phyloP scores from a whole-genome alignment of 192 early-diverging fungal species.

The Coemansia sp. region DNA sequence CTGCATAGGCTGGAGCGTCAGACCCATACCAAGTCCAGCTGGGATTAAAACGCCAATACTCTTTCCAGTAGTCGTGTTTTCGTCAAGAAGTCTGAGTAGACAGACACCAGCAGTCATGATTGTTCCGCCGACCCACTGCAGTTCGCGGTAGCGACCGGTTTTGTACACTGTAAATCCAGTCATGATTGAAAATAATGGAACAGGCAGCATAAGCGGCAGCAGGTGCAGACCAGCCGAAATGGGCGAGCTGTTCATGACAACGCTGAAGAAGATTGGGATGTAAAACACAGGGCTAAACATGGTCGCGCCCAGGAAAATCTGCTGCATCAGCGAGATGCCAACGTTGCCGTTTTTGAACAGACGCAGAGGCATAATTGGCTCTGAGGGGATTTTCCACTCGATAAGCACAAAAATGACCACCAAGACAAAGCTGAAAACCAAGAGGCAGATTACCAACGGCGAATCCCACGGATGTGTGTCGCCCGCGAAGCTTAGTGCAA shows the following conservation, averaged over 20 bases:
- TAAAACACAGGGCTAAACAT: constrained; percentile 63
- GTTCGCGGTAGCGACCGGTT: constrained; percentile 50
- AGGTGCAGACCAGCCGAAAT: constrained; percentile 61
- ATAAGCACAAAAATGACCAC: constrained; percentile 49
- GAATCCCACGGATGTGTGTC: constrained; percentile 58
- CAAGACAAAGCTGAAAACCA: constrained; percentile 50
- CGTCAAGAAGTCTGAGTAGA: constrained; percentile 55
- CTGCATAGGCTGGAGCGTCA: constrained; percentile 59
- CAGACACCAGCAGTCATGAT: constrained; percentile 54
- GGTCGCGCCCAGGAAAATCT: constrained; percentile 57
- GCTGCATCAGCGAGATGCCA: constrained; percentile 43
- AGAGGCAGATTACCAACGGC: constrained; percentile 54
- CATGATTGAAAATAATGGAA: constrained; percentile 55
- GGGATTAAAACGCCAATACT: constrained; percentile 56
- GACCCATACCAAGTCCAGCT: constrained; percentile 56
- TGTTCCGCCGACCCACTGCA: constrained; percentile 55
- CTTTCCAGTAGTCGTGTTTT: constrained; percentile 47
- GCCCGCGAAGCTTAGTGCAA: constrained; percentile 64
- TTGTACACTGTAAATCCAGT: constrained; percentile 53
- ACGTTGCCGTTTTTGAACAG: constrained; percentile 58
- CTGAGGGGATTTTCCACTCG: constrained; percentile 58
- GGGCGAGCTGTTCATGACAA: constrained; percentile 56
- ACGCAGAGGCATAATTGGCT: constrained; percentile 57
- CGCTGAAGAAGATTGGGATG: constrained; percentile 62
- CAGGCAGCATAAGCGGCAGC: constrained; percentile 59